Conservation (phyloP, 306 rosid species). For the Cicer chorassanicum region DNA sequence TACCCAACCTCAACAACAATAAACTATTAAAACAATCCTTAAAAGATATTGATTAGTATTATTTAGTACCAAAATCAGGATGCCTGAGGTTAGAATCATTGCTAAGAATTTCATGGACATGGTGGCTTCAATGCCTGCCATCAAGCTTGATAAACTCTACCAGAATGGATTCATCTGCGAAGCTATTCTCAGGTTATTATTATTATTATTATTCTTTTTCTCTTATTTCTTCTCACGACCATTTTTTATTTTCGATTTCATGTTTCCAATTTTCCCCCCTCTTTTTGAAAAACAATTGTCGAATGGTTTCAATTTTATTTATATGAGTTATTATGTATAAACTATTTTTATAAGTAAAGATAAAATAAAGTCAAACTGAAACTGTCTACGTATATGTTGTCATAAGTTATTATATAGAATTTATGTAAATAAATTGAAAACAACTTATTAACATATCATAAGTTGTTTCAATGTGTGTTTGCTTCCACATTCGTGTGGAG, state of each 20-base stretch:
- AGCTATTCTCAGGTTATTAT: conserved; percentile 85
- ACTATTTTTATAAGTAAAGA: neutral
- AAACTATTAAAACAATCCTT: too few relatives aligned
- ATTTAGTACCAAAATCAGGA: conserved; percentile 51
- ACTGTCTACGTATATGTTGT: neutral
- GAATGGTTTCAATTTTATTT: neutral
- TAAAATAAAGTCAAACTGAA: neutral
- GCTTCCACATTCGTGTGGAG: too few relatives aligned
- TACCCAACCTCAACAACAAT: too few relatives aligned
- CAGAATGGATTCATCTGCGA: conserved; percentile 90
- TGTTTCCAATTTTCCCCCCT: neutral
- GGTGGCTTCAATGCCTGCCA: conserved; percentile 96
- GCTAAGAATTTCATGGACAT: conserved; percentile 99
- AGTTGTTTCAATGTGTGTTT: neutral
- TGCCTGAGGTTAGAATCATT: conserved; percentile 94
- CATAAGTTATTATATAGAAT: neutral
- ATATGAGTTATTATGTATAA: neutral
- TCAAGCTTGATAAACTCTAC: conserved; percentile 89
- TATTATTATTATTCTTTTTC: neutral
- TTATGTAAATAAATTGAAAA: neutral
- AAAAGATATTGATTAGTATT: neutral
- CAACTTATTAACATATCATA: neutral
- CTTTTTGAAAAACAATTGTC: neutral
- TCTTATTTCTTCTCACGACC: neutral
- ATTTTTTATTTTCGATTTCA: neutral